Evolutionary conservation across 2,329 filamentous ascomycete species (phyloP), one percentile per base, ranked within the genome.

Genomic region (Bisporella sp.): DNA sequence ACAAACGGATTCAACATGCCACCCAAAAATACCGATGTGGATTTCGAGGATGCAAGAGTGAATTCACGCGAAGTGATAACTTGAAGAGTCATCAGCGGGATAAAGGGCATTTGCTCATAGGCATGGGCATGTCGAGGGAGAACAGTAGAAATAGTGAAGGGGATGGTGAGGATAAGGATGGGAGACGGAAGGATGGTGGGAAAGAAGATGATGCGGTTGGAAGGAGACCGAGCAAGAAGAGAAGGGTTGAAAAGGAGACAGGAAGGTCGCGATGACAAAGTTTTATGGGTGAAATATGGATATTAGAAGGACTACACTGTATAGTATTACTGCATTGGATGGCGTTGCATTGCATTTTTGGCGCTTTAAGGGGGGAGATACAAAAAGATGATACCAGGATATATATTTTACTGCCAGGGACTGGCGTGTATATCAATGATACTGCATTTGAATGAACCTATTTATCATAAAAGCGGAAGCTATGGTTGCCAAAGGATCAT

Each of bases 61-160:
- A 44, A 2, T 62, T 62, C 40, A 59, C 52, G 5, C 54, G 62
- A 49, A 57, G 47, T 6, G 60, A 61, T 52, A 63, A 63, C 53
- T 45, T 61, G 48, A 56, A 54, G 41, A 51, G 48, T 30, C 60
- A 62, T 50, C 45, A 41, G 44, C 55, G 54, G 50, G 55, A 55
- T 29, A 59, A 59, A 37, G 53, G 55, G 7, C 55, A 61, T 52
- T 45, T 31, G 4, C 9, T 45, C 41, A 21, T 21, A 21, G 21
- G 21, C 21, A 21, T 21, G 11, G 6, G 28, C 21, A 13, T 11
- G 43, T 9, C 7, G 28, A 45, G 11, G 28, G 29, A 12, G 28
- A 29, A 11, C 7, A 31, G 28, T 31, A 9, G 31, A 30, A n/a
- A 11, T 8, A 21, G 11, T 29, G 21, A 21, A 21, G 41, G 29